These are phyloP conservation scores for Mycena crocata DNA, from an alignment of 768 basidiomycete species.

Conservation along the genomic window DNA sequence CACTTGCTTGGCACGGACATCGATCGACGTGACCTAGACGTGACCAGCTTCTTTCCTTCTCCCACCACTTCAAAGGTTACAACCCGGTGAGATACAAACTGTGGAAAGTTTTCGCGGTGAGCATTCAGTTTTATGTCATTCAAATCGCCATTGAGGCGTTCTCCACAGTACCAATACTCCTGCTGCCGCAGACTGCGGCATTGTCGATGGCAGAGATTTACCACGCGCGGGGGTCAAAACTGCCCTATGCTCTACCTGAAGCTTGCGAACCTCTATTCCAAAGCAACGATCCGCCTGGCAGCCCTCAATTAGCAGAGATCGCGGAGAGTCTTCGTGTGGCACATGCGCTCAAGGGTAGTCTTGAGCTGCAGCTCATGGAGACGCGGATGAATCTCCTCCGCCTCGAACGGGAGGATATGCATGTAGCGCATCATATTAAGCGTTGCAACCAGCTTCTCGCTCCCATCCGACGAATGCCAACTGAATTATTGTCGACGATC, in stretches of 20 bases:
- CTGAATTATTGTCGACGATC: conserved; percentile 1
- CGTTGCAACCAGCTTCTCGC: conserved; percentile 4
- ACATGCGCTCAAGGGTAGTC: not conserved
- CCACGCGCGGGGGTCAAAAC: not conserved
- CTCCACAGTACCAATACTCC: too few relatives aligned
- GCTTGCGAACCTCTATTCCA: not conserved
- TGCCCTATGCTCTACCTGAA: not conserved
- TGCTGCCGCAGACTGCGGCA: too few relatives aligned
- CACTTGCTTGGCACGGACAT: too few relatives aligned
- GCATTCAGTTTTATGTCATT: too few relatives aligned
- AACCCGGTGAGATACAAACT: too few relatives aligned
- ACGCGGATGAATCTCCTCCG: conserved; percentile 12
- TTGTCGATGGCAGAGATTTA: not conserved
- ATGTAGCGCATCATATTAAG: conserved; percentile 10
- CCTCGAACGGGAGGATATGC: conserved; percentile 15
- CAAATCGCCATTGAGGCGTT: too few relatives aligned
- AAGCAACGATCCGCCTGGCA: not conserved
- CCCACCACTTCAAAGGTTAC: too few relatives aligned
- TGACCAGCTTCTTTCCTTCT: too few relatives aligned
- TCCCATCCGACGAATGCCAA: conserved; percentile 14
- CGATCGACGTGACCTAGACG: too few relatives aligned
- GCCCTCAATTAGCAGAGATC: not conserved
- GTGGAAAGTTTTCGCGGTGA: too few relatives aligned
- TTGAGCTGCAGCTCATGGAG: conserved; percentile 3
- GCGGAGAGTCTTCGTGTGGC: not conserved